Base-by-base conservation (phyloP, 345 rosid genomes). In the Lepidium sativum region DNA sequence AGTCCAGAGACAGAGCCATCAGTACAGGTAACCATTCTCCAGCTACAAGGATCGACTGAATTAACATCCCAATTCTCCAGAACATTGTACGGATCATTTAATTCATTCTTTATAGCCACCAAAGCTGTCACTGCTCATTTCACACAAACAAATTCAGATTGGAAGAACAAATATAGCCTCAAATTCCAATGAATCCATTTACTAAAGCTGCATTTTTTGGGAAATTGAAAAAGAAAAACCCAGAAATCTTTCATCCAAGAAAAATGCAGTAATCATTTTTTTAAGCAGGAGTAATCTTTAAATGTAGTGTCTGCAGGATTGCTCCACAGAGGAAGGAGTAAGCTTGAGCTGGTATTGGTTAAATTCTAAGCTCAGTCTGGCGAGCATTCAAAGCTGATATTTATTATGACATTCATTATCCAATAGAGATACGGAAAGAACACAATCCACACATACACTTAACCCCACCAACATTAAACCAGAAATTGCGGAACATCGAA, bases 1-100 rank as follows among this genome's bases (percentile, higher is more conserved):
- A 95, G 70, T 65, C 79, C 71, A 72, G 94, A 85, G 76, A 95
- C 99, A 82, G 75, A 86, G 58, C 94, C 97, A 57, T 91, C 96
- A 25, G 94, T 72, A 78, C 99, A 95, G 65, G 96, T 83, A 59
- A 95, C 82, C 99, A 95, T 95, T 77, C 94, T 86, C 99, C 98
- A 95, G 78, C 98, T 89, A 82, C 99, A 95, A 55, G 99, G 99
- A 86, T 91, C 99, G 17, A 95, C 99, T 64, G 98, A 91, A 76
- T 80, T 91, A 45, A 79, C 80, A 80, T 95, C 99, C 99, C 99
- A 95, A 64, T 84, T 85, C 57, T 86, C 99, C 77, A 95, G 78
- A 68, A 91, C 96, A 76, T 82, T 91, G 77, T 91, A 83, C 0
- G 98, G 98, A 67, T 95, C 99, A 47, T 73, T 91, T 47, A 95